Evolutionary conservation across 805 yeast genomes (phyloP), one percentile per base, ranked within the genome.

Genomic region (Ogataea henricii): DNA sequence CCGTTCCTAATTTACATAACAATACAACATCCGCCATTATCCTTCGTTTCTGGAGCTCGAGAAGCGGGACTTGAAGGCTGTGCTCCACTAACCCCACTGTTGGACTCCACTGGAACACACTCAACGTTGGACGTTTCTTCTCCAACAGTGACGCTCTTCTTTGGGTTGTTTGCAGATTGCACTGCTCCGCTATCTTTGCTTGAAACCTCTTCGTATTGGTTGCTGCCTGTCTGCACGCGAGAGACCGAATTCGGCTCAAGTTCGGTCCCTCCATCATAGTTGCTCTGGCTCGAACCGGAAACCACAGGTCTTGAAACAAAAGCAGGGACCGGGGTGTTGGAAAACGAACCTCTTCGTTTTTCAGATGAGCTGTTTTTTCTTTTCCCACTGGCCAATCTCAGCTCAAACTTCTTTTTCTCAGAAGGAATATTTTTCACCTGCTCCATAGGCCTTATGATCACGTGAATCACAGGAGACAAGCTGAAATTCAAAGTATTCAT

Each of bases 361-460:
- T 23, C 32, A 10, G 18, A 23, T 7, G 35, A 17, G 22, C 51
- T 49, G 21, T 35, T 39, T 33, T 47, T 57, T 34, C 45, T 51
- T 25, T 53, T 35, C 5, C 47, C 48, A 17, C 42, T 32, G 13
- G 53, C 36, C 13, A 54, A 43, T 34, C 52, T 54, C 9, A 59
- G 20, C 23, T 62, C 63, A 25, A 58, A 52, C 38, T 44, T 56
- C 40, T 53, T 53, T 34, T 56, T 57, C 12, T 56, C 57, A 13
- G 45, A 22, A 6, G 43, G 8, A n/a, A 16, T 22, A 14, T 40
- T 18, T 16, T 37, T 51, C 7, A 57, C 34, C 46, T 56, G 56
- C 13, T 62, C 65, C 6, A 49, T 18, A 2, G 67, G 66, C 46
- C 56, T 65, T n/a, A 66, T 51, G 1, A 65, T 40, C n/a, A 66